phyloP scores from a whole-genome alignment of 768 basidiomycete species.

The Suillus discolor region DNA sequence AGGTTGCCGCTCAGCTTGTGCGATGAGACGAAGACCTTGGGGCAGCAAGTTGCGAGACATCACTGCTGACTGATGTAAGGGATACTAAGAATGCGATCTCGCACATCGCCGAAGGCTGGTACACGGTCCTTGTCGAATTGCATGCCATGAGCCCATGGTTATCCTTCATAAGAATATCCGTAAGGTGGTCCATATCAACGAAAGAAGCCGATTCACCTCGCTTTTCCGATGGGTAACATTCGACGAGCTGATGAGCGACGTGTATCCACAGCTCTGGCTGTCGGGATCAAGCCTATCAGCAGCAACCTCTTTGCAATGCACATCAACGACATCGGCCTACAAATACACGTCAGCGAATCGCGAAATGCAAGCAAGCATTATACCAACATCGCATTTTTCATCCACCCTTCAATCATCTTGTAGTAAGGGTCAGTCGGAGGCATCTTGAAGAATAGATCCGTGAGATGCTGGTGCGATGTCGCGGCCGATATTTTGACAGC shows the following conservation, averaged over 20 bases:
- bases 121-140: slow-evolving; percentile 55
- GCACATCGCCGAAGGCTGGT: slow-evolving; percentile 63
- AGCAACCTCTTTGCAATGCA: slow-evolving; percentile 62
- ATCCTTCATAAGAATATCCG: slow-evolving; percentile 29
- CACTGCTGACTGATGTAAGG: slow-evolving; percentile 67
- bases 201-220: slow-evolving; percentile 39
- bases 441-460: slow-evolving; percentile 47
- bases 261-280: slow-evolving; percentile 67
- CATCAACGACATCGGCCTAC: slow-evolving; percentile 33
- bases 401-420: slow-evolving; percentile 41
- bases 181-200: not conserved
- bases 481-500: slow-evolving; percentile 66
- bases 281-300: slow-evolving; percentile 59
- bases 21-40: slow-evolving; percentile 66
- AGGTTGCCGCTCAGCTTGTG: slow-evolving; percentile 66
- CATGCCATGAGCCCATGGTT: slow-evolving; percentile 49
- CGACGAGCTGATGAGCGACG: slow-evolving; percentile 61
- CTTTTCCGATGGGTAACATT: slow-evolving; percentile 53
- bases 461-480: slow-evolving; percentile 47
- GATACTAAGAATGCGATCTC: slow-evolving; percentile 77
- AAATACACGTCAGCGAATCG: not conserved
- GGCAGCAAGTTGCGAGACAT: slow-evolving; percentile 70
- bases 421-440: slow-evolving; percentile 41
- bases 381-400: slow-evolving; percentile 52
- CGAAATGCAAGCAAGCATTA: not conserved